Evolutionary conservation across 1,284 basidiomycete species (phyloP), one percentile per base, ranked within the genome.

Genomic region (Austroboletus niveus): DNA sequence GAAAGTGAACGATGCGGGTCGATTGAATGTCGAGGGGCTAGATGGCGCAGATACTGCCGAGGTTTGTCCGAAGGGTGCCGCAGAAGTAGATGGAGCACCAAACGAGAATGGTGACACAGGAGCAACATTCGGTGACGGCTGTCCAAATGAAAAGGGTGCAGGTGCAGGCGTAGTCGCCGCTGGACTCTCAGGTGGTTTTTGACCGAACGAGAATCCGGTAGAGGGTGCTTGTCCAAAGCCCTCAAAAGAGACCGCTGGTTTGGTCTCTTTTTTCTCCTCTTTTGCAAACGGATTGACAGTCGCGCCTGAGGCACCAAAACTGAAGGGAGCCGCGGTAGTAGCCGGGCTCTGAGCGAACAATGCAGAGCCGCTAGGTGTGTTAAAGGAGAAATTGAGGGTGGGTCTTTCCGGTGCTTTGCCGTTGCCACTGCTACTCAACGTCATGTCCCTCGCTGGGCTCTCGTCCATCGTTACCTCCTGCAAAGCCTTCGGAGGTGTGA

Each of bases 401-500:
- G 72, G 73, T 51, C 70, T 69, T 63, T 61, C 70, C 57, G 61
- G 55, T 50, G 65, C 53, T 42, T 68, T 68, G 20, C 47, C 32
- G 36, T 20, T 43, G 42, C 30, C 31, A 34, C 38, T 62, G 17
- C 65, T 69, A 56, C 72, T 76, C 14, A 61, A 64, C 51, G 70
- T 71, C 48, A 75, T 60, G 22, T 82, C 83, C 52, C 85, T 74
- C 4, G 75, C 79, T 1, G 84, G 84, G 56, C 84, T 87, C 66
- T 87, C 84, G 43, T 87, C 84, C 84, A 87, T 87, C 44, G 69
- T 77, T 59, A 84, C 77, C 56, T 83, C 84, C 49, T 79, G 74
- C 43, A 78, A 79, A 43, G 68, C 70, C 60, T 76, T 81, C 2
- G 83, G 84, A 14, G 82, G 84, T 9, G 82, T 85, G 4, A 71